A percentile compares a stretch with the other conserved stretches of the same genome.
Evolutionary conservation across 306 rosid genomes (phyloP).

Genomic region (Chamaecrista fasciculata): DNA sequence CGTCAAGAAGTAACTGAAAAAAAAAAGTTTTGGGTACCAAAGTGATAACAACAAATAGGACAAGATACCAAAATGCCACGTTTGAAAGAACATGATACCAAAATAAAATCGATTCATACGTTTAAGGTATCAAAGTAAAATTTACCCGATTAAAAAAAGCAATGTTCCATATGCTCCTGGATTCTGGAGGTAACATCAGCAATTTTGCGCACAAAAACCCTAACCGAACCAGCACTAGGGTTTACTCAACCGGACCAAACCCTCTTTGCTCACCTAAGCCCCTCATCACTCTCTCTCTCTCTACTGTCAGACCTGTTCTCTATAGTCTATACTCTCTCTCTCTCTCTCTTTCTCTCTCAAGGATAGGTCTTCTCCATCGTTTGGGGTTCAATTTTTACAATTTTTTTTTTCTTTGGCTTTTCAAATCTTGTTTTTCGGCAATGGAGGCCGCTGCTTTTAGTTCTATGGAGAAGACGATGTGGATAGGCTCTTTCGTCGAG

Average conservation of each 20-base stretch:
- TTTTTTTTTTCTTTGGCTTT: not conserved
- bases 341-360: not conserved
- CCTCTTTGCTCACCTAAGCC: not conserved
- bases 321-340: too few relatives aligned
- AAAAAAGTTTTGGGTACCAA: too few relatives aligned
- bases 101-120: too few relatives aligned
- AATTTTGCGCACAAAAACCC: constrained; percentile 42
- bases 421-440: constrained; percentile 3
- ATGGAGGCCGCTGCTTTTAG: constrained; percentile 38
- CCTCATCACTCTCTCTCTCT: not conserved
- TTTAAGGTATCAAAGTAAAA: too few relatives aligned
- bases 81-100: too few relatives aligned
- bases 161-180: too few relatives aligned
- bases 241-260: constrained; percentile 42
- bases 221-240: constrained; percentile 50
- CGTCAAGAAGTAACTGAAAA: too few relatives aligned
- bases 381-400: not conserved
- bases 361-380: not conserved
- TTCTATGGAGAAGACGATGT: constrained; percentile 22
- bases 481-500: constrained; percentile 41
- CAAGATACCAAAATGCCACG: too few relatives aligned
- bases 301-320: not conserved
- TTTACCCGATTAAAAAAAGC: too few relatives aligned
- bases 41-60: too few relatives aligned
- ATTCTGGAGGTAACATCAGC: constrained; percentile 7